Evolutionary conservation across 176 grass and related monocot genomes (phyloP).

Genomic region (Thalia dealbata): DNA sequence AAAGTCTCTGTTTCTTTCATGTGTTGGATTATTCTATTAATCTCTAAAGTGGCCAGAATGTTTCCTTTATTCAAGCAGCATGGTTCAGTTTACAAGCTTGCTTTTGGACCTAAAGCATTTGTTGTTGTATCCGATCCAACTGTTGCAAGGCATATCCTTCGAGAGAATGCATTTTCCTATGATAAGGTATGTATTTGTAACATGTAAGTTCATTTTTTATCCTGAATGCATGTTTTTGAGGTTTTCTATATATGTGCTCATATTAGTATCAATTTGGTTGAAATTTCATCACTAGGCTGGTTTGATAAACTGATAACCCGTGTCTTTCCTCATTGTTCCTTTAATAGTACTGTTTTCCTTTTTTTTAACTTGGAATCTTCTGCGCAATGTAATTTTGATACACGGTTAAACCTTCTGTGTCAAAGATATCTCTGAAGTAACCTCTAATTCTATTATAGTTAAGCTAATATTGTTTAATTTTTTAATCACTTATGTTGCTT

Average conservation of each 20-base stretch:
- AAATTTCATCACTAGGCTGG: not conserved
- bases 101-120: slow-evolving; percentile 93
- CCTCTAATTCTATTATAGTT: too few species aligned
- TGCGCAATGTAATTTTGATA: not conserved
- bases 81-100: slow-evolving; percentile 91
- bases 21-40: not conserved
- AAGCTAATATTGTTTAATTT: not conserved
- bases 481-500: slow-evolving; percentile 5
- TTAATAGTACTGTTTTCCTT: not conserved
- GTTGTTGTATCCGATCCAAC: slow-evolving; percentile 93
- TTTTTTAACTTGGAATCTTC: not conserved
- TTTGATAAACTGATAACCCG: not conserved
- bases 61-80: slow-evolving; percentile 39
- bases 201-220: not conserved
- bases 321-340: not conserved
- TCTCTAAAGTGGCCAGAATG: slow-evolving; percentile 1
- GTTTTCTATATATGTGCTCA: not conserved
- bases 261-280: not conserved
- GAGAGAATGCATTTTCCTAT: slow-evolving; percentile 91
- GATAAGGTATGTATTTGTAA: slow-evolving; percentile 60
- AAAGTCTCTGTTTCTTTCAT: not conserved
- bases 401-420: too few species aligned
- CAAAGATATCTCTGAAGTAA: too few species aligned
- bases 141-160: slow-evolving; percentile 77
- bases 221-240: not conserved